A percentile compares a stretch with the other conserved stretches of the same genome.
Conservation (phyloP, 2,329 filamentous ascomycete species). For the Exophiala bonariae region DNA sequence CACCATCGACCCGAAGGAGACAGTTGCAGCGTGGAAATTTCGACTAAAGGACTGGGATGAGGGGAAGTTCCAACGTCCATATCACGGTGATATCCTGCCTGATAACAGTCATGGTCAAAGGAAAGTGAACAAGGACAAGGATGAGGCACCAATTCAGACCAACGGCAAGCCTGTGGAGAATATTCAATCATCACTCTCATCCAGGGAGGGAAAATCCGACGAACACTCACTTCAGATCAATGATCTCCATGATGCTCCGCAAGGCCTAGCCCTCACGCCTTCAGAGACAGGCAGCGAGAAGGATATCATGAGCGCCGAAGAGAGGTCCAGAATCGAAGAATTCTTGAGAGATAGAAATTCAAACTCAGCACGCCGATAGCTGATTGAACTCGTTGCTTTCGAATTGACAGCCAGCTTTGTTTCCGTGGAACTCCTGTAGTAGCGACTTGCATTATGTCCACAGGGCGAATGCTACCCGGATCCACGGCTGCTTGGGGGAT, state of each 20-base stretch:
- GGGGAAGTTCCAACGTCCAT: conserved; percentile 17
- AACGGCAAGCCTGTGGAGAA: neutral
- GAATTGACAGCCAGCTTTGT: too few relatives aligned
- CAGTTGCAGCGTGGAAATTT: conserved; percentile 20
- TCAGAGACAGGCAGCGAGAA: neutral
- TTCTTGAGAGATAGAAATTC: conserved; percentile 12
- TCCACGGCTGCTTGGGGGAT: too few relatives aligned
- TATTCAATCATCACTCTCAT: too few relatives aligned
- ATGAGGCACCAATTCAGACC: neutral
- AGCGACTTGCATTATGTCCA: too few relatives aligned
- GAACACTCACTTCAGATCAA: too few relatives aligned
- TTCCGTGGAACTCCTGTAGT: too few relatives aligned
- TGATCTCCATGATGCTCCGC: neutral
- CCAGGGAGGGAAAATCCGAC: conserved; percentile 4
- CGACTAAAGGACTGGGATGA: conserved; percentile 12
- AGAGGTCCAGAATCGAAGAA: conserved; percentile 11
- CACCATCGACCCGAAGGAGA: conserved; percentile 11
- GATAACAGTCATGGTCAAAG: conserved; percentile 11
- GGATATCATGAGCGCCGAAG: conserved; percentile 6
- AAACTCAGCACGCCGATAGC: neutral
- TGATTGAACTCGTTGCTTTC: too few relatives aligned
- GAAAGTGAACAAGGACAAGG: neutral
- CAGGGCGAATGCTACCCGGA: too few relatives aligned
- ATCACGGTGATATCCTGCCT: conserved; percentile 17
- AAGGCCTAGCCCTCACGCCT: neutral